Base-by-base conservation (phyloP, 345 rosid species). In the Nephelium lappaceum region DNA sequence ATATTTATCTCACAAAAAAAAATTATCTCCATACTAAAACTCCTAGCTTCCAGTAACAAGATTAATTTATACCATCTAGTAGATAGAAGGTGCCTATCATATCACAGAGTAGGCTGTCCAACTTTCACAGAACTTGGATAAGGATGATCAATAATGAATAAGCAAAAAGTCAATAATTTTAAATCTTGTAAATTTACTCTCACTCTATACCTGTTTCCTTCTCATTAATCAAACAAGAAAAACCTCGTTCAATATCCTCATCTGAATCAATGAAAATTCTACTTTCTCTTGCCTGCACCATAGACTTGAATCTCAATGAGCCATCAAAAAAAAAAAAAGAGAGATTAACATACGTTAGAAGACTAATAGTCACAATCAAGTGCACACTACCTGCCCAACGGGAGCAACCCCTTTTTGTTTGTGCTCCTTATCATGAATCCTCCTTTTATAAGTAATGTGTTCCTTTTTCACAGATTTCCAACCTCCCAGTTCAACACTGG, bases 181-280 rank as follows among this genome's bases (percentile, higher is more conserved):
- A 53, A 57, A 72, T 24, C 23, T 42, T 19, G 45, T 8, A 24
- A 67, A 3, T 23, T 74, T 47, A 8, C 12, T 55, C 78, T 24
- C 19, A 71, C 14, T 60, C 1, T 65, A 19, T 85, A 94, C 98
- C 97, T 78, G 84, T 81, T 82, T 87, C 87, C 80, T 86, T 89
- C 65, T 76, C 85, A 11, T 89, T 68, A 25, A 94, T 76, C 83
- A 97, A 89, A 91, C 89, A 93, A 71, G 91, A 85, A 81, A 94
- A 88, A 67, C 91, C 96, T 84, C 80, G 87, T 66, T 91, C 88
- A 2, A 93, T 86, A 67, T 92, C 99, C 78, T 93, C 99, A 82
- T 97, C 98, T 16, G 93, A 92, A 62, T 93, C 93, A 79, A 84
- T 84, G 66, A 81, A 65, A 43, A 89, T 69, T 80, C 74, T 82